Evolutionary conservation across 176 grass and related monocot genomes (phyloP), one percentile per base, ranked within the genome.

Genomic region (Puccinellia tenuiflora): DNA sequence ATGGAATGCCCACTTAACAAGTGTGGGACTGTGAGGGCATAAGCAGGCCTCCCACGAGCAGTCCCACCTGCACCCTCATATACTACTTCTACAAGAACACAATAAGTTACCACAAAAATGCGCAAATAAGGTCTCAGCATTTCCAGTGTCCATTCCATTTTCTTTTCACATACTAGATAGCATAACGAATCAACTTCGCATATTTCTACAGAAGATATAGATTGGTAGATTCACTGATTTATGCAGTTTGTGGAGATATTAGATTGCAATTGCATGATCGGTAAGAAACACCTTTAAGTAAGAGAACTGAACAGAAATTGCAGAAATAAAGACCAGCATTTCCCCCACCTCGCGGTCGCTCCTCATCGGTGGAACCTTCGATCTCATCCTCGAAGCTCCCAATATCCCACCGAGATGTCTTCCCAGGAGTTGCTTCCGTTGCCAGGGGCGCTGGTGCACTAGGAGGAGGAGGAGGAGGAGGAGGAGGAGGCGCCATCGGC

Each of bases 331-430:
- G 11, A 55, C 37, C 2, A 25, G n/a, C 7, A 5, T 26, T 65
- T 25, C 7, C 2, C 71, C 77, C 21, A 91, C 93, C 93, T 89
- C 26, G 84, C 3, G 38, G 67, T 30, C 24, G 53, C 22, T 96
- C 91, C 34, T 96, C 93, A 3, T 93, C 83, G 3, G 86, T 89
- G 57, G 82, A 93, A 43, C 68, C 68, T 35, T 93, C 94, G 2
- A 96, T 93, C 31, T 91, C 94, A 29, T 96, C 93, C 42, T 92
- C 88, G 1, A 63, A 37, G 30, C 83, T 90, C 43, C 79, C 72
- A 77, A 83, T 34, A 6, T 46, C 47, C 4, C 33, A 81, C 8
- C 63, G 24, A 25, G 21, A 37, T 37, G 20, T 48, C 37, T 37
- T 43, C 2, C 48, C 37, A 13, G 76, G 85, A 92, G 65, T 75